Base-by-base conservation (phyloP, 495 filamentous ascomycete genomes). In the Xylona heveae region DNA sequence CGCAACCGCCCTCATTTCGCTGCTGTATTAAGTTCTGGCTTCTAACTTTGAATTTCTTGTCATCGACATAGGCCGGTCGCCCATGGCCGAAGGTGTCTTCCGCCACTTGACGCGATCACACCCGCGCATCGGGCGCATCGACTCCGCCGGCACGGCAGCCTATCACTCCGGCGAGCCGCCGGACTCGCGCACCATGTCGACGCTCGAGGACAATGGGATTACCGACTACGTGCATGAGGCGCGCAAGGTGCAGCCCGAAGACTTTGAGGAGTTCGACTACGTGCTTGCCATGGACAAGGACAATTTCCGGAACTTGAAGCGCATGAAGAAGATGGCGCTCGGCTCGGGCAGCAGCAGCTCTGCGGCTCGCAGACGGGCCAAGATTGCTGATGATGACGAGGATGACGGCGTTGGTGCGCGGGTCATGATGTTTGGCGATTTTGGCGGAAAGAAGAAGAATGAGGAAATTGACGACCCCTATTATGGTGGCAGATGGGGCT, bases 11-110 rank as follows among this genome's bases (percentile, higher is more conserved):
- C n/a, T n/a, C n/a, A n/a, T n/a, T n/a, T n/a, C n/a, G n/a, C 21
- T 30, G 25, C 38, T 36, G 23, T 13, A 1, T 20, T 16, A n/a
- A 23, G 10, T 17, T 5, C 18, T 14, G 17, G 40, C 7, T 5
- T 26, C 4, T n/a, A n/a, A n/a, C n/a, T n/a, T n/a, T n/a, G n/a
- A n/a, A n/a, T n/a, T n/a, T n/a, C n/a, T n/a, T n/a, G n/a, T n/a
- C n/a, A n/a, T n/a, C n/a, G n/a, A n/a, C 28, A 20, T 31, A 66
- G 57, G 64, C 39, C 64, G 68, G 18, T 93, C 83, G 2, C 77
- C 88, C 2, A 95, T 97, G 88, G 82, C 84, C 20, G 85, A 94
- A 58, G 88, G 74, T 24, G 77, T 88, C 38, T 94, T 97, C 58
- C 70, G 68, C 22, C 66, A 69, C 18, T 50, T 90, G 5, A 59